These are phyloP conservation scores for Geum urbanum DNA, from an alignment of 306 rosid genomes.

Conservation along the genomic window DNA sequence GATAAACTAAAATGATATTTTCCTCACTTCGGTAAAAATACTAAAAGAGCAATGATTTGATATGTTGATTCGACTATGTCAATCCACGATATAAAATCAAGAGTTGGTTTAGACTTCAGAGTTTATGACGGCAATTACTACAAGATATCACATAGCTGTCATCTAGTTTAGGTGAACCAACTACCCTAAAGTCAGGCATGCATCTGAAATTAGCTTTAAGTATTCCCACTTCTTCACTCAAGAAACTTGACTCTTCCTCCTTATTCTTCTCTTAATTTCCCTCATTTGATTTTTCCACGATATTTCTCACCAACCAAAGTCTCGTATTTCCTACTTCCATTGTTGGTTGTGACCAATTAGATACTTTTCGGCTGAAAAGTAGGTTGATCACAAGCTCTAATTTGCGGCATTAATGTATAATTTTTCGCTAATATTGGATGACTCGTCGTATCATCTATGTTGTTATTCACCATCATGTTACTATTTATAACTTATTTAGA, in stretches of 20 bases:
- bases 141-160: not conserved
- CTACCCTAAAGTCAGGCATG: too few species aligned
- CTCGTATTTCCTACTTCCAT: too few species aligned
- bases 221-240: too few species aligned
- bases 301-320: not conserved
- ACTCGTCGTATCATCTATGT: not conserved
- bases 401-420: too few species aligned
- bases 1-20: not conserved
- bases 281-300: not conserved
- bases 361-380: not conserved
- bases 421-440: not conserved
- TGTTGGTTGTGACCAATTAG: not conserved
- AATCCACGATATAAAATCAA: too few species aligned
- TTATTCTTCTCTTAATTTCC: not conserved
- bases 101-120: not conserved
- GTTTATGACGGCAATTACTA: not conserved
- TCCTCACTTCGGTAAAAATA: not conserved
- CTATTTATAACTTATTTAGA: too few species aligned
- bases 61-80: too few species aligned
- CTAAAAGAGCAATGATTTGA: not conserved
- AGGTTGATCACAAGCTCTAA: not conserved
- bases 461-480: too few species aligned
- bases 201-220: too few species aligned
- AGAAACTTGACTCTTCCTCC: not conserved
- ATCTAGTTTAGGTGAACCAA: not conserved